Conservation (phyloP, 371 early-diverging fungal genomes). For the Spraguea lophii region DNA sequence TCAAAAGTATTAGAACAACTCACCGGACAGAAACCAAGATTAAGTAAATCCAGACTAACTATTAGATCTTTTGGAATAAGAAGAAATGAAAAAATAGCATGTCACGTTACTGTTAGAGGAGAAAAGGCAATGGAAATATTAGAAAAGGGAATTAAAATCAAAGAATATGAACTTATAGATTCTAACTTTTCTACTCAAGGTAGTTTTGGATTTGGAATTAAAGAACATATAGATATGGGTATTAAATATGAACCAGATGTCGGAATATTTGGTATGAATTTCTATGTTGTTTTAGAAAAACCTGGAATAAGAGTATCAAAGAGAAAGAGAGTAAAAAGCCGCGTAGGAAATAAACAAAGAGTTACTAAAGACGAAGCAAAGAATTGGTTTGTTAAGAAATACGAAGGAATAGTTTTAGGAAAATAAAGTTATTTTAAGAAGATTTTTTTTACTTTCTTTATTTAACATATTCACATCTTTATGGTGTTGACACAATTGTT, state of each 20-base stretch:
- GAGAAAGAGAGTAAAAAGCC: slow-evolving; percentile 65
- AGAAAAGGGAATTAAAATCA: slow-evolving; percentile 93
- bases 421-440: slow-evolving; percentile 14
- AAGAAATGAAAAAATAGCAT: slow-evolving; percentile 99
- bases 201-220: slow-evolving; percentile 99
- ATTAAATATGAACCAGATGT: slow-evolving; percentile 99
- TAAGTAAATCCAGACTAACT: slow-evolving; percentile 96
- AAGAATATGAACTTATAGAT: slow-evolving; percentile 87
- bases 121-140: slow-evolving; percentile 80
- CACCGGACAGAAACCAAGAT: slow-evolving; percentile 93
- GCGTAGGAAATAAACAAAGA: slow-evolving; percentile 72
- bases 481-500: too few species aligned
- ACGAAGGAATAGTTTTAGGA: slow-evolving; percentile 40
- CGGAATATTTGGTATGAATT: slow-evolving; percentile 69
- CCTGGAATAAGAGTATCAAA: slow-evolving; percentile 83
- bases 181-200: slow-evolving; percentile 88
- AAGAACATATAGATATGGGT: slow-evolving; percentile 99
- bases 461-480: too few species aligned
- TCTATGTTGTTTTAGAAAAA: slow-evolving; percentile 86
- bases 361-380: slow-evolving; percentile 62
- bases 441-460: too few species aligned
- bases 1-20: slow-evolving; percentile 98
- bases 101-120: slow-evolving; percentile 93
- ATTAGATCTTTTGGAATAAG: slow-evolving; percentile 98
- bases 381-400: slow-evolving; percentile 50